These are phyloP conservation scores for Acorus gramineus DNA, from an alignment of 106 monocot genomes.

Conservation along the genomic window DNA sequence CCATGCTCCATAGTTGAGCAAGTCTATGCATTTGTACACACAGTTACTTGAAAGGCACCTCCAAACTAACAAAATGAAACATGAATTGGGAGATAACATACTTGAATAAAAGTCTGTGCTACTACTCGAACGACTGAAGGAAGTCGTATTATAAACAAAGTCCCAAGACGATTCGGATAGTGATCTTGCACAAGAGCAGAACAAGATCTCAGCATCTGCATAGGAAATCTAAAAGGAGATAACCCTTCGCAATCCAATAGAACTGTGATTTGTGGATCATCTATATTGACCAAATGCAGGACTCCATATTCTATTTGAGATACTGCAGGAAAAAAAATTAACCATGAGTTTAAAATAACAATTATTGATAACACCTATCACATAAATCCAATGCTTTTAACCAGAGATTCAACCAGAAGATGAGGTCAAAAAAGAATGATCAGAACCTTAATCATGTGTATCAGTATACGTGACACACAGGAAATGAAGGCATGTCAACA, in stretches of 20 bases:
- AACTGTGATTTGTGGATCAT: slow-evolving; percentile 65
- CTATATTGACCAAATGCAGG: slow-evolving; percentile 48
- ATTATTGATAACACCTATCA: too few species aligned
- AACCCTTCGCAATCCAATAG: slow-evolving; percentile 80
- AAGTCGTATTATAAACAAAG: slow-evolving; percentile 54
- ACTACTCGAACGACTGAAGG: slow-evolving; percentile 65
- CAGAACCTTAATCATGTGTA: too few species aligned
- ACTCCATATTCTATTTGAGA: slow-evolving; percentile 87
- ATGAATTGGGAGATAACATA: slow-evolving; percentile 12
- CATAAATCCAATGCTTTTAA: too few species aligned
- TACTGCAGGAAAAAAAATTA: slow-evolving; percentile 36
- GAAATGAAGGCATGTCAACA: too few species aligned
- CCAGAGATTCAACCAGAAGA: too few species aligned
- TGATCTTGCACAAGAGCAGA: slow-evolving; percentile 80
- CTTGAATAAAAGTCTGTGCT: slow-evolving; percentile 73
- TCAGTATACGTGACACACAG: too few species aligned
- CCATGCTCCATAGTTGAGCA: too few species aligned
- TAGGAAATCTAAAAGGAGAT: slow-evolving; percentile 73
- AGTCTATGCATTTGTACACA: neutral
- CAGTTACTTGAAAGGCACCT: neutral
- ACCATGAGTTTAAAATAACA: neutral
- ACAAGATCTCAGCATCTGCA: slow-evolving; percentile 84
- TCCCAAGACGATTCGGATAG: slow-evolving; percentile 79
- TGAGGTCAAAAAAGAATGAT: too few species aligned
- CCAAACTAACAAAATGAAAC: neutral